phyloP scores from a whole-genome alignment of 768 basidiomycete genomes.

The Boletellus sp. region DNA sequence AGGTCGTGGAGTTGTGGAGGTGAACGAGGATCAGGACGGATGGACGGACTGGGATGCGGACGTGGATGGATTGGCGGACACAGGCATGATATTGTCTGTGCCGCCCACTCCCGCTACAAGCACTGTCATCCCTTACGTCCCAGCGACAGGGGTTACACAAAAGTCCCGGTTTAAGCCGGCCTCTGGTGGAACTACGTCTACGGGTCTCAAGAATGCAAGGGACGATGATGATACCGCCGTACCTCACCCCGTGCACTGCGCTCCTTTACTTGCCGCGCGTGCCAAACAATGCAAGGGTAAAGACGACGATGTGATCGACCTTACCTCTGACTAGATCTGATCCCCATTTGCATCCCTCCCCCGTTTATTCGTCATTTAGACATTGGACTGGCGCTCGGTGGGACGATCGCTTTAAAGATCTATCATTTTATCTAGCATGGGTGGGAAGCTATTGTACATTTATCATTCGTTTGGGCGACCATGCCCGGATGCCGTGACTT shows the following conservation, averaged over 20 bases:
- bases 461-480: no score
- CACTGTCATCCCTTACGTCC: neutral
- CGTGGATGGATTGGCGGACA: slow-evolving; percentile 14
- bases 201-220: neutral
- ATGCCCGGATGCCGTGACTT: no score
- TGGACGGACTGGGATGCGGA: neutral
- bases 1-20: neutral
- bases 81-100: slow-evolving; percentile 25
- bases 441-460: no score
- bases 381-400: neutral
- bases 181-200: neutral
- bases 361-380: no score
- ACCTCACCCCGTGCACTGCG: neutral
- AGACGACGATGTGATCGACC: slow-evolving; percentile 38
- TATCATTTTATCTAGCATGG: no score
- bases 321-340: slow-evolving; percentile 31
- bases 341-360: no score
- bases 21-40: neutral
- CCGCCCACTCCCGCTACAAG: slow-evolving; percentile 21
- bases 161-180: slow-evolving; percentile 21
- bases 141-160: neutral
- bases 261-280: slow-evolving; percentile 25
- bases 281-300: slow-evolving; percentile 7
- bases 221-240: neutral
- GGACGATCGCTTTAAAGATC: neutral